Percentiles rank a stretch among this genome's conserved stretches.
Conservation (phyloP, 1,284 basidiomycete genomes). For the Heterobasidion parviporum region DNA sequence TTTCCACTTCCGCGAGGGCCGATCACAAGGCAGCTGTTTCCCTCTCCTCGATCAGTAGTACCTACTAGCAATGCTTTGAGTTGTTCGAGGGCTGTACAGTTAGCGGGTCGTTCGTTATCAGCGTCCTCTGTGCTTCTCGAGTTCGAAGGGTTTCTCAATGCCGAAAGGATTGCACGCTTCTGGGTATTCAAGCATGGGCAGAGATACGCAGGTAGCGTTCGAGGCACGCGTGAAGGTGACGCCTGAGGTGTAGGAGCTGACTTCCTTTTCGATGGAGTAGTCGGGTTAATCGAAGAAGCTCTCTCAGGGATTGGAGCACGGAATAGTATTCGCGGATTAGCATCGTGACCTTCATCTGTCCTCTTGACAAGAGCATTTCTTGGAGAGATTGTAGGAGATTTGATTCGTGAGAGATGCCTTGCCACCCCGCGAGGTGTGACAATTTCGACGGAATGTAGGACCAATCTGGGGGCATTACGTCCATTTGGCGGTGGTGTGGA, state of each 20-base stretch:
- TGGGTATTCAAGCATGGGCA: constrained; percentile 40
- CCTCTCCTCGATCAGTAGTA: constrained; percentile 73
- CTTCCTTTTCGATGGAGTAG: constrained; percentile 19
- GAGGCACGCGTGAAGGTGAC: constrained; percentile 16
- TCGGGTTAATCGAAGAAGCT: constrained; percentile 3
- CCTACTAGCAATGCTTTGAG: constrained; percentile 60
- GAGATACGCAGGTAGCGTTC: constrained; percentile 28
- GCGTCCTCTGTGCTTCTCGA: constrained; percentile 17
- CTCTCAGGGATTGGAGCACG: constrained; percentile 12
- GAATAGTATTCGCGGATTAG: background rate
- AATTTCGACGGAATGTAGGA: constrained; percentile 35
- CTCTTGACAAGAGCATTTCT: background rate
- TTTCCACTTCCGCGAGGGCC: constrained; percentile 84
- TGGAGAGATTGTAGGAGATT: constrained; percentile 10
- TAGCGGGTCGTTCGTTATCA: constrained; percentile 32
- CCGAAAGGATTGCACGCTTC: constrained; percentile 47
- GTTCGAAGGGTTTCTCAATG: constrained; percentile 29
- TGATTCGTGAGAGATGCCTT: constrained; percentile 7
- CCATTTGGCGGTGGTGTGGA: constrained; percentile 21
- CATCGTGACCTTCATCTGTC: background rate
- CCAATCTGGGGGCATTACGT: constrained; percentile 5
- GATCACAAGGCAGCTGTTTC: constrained; percentile 82
- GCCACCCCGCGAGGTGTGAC: constrained; percentile 15
- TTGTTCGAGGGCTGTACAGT: constrained; percentile 41
- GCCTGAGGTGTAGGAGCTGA: constrained; percentile 11